Percentiles rank a stretch among this genome's conserved stretches.
phyloP scores from a whole-genome alignment of 805 yeast genomes.

The Wickerhamomyces strasburgensis region DNA sequence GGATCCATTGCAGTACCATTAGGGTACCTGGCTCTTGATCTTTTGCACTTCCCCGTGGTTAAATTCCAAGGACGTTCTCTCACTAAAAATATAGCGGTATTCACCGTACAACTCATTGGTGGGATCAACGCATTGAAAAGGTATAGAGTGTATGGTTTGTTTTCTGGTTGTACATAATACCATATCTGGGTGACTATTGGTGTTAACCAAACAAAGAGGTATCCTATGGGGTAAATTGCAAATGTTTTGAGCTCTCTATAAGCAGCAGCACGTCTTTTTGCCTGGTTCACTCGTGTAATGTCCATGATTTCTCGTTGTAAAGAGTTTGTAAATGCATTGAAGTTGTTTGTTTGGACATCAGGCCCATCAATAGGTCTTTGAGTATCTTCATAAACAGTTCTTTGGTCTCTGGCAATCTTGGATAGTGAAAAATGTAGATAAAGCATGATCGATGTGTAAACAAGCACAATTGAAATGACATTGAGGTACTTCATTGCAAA shows the following conservation, averaged over 20 bases:
- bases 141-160: constrained; percentile 7
- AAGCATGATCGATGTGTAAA: constrained; percentile 16
- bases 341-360: neutral
- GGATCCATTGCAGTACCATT: too few species aligned
- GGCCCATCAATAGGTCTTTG: neutral
- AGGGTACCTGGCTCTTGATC: too few species aligned
- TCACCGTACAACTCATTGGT: constrained; percentile 75
- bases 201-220: constrained; percentile 18
- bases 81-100: constrained; percentile 65
- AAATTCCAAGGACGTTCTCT: constrained; percentile 72
- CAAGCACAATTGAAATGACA: constrained; percentile 10
- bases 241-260: constrained; percentile 20
- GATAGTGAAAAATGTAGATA: constrained; percentile 11
- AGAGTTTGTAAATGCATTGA: constrained; percentile 1
- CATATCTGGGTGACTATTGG: constrained; percentile 15
- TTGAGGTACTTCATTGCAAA: constrained; percentile 18
- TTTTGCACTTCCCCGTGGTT: constrained; percentile 5
- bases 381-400: constrained; percentile 5
- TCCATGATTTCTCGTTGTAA: constrained; percentile 20
- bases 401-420: constrained; percentile 11
- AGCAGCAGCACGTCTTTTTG: constrained; percentile 8
- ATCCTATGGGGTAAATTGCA: constrained; percentile 21
- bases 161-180: constrained; percentile 4
- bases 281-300: constrained; percentile 8
- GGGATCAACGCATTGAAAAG: constrained; percentile 58